phyloP scores from a whole-genome alignment of 352 stramenopile species.

The Pelagophyceae sp. region DNA sequence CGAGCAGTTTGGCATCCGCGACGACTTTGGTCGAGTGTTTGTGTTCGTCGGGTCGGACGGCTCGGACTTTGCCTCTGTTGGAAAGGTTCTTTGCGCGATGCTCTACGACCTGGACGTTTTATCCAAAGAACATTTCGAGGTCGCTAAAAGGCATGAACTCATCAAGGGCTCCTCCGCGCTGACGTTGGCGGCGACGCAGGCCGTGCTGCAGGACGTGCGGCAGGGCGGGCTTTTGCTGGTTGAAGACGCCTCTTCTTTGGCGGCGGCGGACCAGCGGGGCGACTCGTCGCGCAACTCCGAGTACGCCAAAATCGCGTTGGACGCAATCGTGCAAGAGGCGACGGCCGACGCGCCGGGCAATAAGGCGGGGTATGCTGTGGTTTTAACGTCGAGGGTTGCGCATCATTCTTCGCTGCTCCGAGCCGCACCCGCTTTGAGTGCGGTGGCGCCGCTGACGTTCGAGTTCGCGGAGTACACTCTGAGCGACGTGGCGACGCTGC shows the following conservation, averaged over 20 bases:
- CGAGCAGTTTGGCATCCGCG: background rate
- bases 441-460: background rate
- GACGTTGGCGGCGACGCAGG: background rate
- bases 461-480: conserved; percentile 1
- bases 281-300: background rate
- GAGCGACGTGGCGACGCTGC: background rate
- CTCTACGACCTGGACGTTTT: conserved; percentile 4
- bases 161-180: background rate
- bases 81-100: background rate
- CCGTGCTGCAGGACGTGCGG: background rate
- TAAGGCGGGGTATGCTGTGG: background rate
- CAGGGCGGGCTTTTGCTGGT: background rate
- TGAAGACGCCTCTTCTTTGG: background rate
- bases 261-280: background rate
- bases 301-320: background rate
- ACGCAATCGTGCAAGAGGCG: background rate
- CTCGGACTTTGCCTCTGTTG: background rate
- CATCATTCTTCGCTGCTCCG: background rate
- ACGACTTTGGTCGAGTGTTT: background rate
- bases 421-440: background rate
- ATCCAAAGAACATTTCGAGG: background rate
- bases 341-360: background rate
- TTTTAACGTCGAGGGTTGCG: background rate
- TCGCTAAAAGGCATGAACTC: background rate
- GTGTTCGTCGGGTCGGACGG: background rate